Percentiles rank a stretch among this genome's conserved stretches.
Conservation (phyloP, 2,329 filamentous ascomycete species). For the Paecilomyces formosus region DNA sequence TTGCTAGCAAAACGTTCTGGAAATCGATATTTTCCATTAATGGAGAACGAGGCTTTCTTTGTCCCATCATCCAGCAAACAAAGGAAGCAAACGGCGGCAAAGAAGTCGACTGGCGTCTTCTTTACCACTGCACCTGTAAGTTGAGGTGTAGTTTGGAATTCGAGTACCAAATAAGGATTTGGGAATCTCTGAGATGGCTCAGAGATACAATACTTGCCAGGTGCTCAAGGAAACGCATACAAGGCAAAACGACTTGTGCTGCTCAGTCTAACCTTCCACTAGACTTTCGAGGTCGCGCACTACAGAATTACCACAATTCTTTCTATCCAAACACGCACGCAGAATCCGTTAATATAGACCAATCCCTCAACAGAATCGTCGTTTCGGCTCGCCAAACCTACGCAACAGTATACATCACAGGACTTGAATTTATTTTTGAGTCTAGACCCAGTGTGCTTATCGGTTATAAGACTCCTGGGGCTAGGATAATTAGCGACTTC, state of each 20-base stretch:
- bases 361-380: not conserved
- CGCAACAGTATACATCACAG: not conserved
- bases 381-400: not conserved
- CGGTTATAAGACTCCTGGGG: not conserved
- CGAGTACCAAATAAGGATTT: not conserved
- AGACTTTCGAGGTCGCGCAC: not conserved
- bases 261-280: not conserved
- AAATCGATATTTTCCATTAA: slow-evolving; percentile 4
- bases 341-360: not conserved
- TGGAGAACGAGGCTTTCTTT: slow-evolving; percentile 2
- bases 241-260: not conserved
- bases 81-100: not conserved
- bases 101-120: not conserved
- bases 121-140: not conserved
- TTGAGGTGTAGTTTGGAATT: not conserved
- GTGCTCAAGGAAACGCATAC: not conserved
- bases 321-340: not conserved
- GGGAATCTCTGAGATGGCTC: not conserved
- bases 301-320: not conserved
- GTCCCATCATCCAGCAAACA: not conserved
- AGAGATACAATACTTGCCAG: not conserved
- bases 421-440: not conserved
- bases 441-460: not conserved
- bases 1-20: slow-evolving; percentile 6
- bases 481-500: too few species aligned